These are phyloP conservation scores for Huntiella decipiens DNA, from an alignment of 2,329 filamentous ascomycete species.

Conservation along the genomic window DNA sequence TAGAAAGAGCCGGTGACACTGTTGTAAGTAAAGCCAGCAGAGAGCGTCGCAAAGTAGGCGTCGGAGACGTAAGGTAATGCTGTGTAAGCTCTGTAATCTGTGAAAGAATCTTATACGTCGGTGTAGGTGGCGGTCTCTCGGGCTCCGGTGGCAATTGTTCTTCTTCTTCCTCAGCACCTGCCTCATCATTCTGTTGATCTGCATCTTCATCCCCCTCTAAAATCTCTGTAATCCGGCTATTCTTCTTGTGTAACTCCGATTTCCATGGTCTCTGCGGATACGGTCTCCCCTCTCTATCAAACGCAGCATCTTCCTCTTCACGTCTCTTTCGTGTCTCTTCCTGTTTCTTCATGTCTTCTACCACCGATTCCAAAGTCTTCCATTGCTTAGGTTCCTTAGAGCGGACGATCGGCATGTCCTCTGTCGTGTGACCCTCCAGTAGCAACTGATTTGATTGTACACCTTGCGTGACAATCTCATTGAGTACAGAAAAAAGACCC, in stretches of 20 bases:
- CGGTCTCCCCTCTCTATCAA: constrained; percentile 15
- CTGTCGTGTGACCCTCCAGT: constrained; percentile 20
- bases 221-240: constrained; percentile 10
- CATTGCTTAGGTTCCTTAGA: constrained; percentile 20
- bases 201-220: constrained; percentile 8
- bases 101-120: constrained; percentile 63
- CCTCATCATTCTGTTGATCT: constrained; percentile 13
- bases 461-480: constrained; percentile 68
- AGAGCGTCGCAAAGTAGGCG: constrained; percentile 56
- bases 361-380: constrained; percentile 25
- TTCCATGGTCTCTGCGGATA: constrained; percentile 21
- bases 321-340: constrained; percentile 18
- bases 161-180: constrained; percentile 17
- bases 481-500: constrained; percentile 63
- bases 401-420: constrained; percentile 22
- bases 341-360: constrained; percentile 43
- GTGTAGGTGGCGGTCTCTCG: constrained; percentile 48
- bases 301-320: constrained; percentile 21
- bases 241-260: constrained; percentile 1
- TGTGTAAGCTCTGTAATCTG: constrained; percentile 71
- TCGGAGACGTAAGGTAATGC: constrained; percentile 74
- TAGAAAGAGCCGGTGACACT: constrained; percentile 50
- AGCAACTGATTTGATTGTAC: constrained; percentile 37
- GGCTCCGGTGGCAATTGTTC: constrained; percentile 17
- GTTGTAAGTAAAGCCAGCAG: constrained; percentile 60